phyloP scores from a whole-genome alignment of 805 yeast species.

The Saturnispora silvae region DNA sequence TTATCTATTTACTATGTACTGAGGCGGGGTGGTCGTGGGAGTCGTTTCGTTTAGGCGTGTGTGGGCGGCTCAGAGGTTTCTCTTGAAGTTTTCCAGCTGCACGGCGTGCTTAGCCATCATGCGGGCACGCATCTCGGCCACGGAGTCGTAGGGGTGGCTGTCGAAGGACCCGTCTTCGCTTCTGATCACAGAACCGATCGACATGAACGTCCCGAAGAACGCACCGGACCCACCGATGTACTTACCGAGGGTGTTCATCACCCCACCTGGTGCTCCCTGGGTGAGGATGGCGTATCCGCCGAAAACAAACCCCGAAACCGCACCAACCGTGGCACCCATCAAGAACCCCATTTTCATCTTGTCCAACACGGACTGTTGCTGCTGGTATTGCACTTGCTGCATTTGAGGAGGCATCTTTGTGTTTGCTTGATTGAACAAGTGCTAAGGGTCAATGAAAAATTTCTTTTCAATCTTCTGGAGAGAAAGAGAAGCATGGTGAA shows the following conservation, averaged over 20 bases:
- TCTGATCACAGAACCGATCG: constrained; percentile 86
- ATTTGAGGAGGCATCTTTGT: constrained; percentile 49
- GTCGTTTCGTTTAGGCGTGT: no score
- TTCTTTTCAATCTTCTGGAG: not conserved
- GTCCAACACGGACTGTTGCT: constrained; percentile 78
- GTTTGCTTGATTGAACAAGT: not conserved
- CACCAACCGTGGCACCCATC: constrained; percentile 93
- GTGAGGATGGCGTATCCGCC: constrained; percentile 88
- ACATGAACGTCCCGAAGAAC: constrained; percentile 93
- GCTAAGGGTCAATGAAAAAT: not conserved
- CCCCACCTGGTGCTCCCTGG: constrained; percentile 97
- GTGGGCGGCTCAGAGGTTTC: constrained; percentile 8
- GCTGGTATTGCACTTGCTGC: constrained; percentile 49
- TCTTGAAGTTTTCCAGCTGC: constrained; percentile 21
- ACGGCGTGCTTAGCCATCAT: constrained; percentile 33
- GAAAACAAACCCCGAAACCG: constrained; percentile 87
- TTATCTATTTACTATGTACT: no score
- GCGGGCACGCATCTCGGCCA: constrained; percentile 31
- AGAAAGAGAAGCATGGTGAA: not conserved
- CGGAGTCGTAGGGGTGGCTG: constrained; percentile 20
- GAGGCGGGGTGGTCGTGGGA: no score
- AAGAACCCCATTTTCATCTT: constrained; percentile 97
- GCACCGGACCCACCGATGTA: constrained; percentile 95
- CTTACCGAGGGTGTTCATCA: constrained; percentile 92
- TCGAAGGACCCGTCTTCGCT: constrained; percentile 39